Base-by-base conservation (phyloP, 2,329 filamentous ascomycete species). In the Ceratocystis destructans region DNA sequence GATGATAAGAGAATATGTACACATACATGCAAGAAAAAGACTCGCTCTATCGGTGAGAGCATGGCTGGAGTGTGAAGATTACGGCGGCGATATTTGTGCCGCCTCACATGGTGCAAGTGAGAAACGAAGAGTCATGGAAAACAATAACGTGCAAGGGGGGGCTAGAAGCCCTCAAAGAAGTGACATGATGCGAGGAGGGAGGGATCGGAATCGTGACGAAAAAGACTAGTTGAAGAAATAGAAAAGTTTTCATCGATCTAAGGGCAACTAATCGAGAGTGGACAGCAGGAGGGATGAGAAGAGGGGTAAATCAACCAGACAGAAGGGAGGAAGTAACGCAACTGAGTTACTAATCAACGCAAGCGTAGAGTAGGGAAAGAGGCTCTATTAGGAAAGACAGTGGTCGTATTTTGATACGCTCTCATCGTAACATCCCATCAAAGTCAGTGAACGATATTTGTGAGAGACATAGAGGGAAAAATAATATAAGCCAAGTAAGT, bases 131-230 rank as follows among this genome's bases (percentile, higher is more conserved):
- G 48, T 10, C 48, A 28, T 25, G 10, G 22, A 10, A 25, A 53
- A n/a, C 20, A 12, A 22, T 5, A 53, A 25, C 3, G 48, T 41
- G 37, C 37, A 41, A 53, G 48, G 55, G 53, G 55, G 28, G 28
- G 17, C 55, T 59, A 37, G 55, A 59, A 59, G 31, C 12, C 5
- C 55, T 37, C 17, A 59, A 59, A 33, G 55, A 59, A 37, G 55
- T 59, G 55, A 20, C 55, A 59, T 33, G 28, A 59, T 37, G 55
- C 55, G 55, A 59, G 55, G 55, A 59, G 55, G 55, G 33, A 59
- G 55, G 55, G 33, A 59, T 28, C 20, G 55, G 55, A 59, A 12
- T 15, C 37, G 20, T 3, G 28, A 20, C 4, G 31, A 7, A 20
- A 6, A 59, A 59, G n/a, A 20, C 5, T 22, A 53, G 20, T 22